Evolutionary conservation across 1,284 basidiomycete genomes (phyloP).

Genomic region (Leccinum cinnamomeum): DNA sequence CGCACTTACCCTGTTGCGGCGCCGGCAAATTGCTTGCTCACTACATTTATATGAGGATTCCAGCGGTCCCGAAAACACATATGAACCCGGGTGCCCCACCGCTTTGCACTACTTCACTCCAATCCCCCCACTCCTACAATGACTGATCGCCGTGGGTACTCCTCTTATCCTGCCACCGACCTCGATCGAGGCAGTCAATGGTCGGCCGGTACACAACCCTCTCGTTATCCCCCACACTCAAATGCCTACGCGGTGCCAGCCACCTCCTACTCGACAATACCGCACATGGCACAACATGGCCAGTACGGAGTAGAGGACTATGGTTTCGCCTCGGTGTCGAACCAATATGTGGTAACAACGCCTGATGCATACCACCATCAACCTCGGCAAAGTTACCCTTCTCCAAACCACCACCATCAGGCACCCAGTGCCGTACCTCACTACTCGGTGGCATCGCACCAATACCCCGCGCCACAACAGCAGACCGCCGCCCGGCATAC

Average conservation of each 20-base stretch:
- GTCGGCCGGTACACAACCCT: conserved; percentile 21
- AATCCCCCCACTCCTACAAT: conserved; percentile 16
- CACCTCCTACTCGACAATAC: conserved; percentile 24
- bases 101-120: conserved; percentile 3
- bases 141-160: conserved; percentile 34
- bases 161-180: conserved; percentile 20
- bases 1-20: conserved; percentile 32
- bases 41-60: conserved; percentile 27
- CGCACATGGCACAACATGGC: conserved; percentile 23
- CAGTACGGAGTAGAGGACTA: conserved; percentile 30
- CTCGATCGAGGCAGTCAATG: conserved; percentile 26
- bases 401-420: conserved; percentile 23
- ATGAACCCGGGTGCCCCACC: conserved; percentile 31
- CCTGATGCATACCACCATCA: conserved; percentile 25
- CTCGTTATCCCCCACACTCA: conserved; percentile 28
- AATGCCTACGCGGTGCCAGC: conserved; percentile 18
- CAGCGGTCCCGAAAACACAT: conserved; percentile 36
- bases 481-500: conserved; percentile 19
- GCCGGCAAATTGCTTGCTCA: conserved; percentile 34
- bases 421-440: conserved; percentile 20
- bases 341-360: conserved; percentile 24
- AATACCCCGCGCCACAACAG: conserved; percentile 28
- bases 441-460: conserved; percentile 30
- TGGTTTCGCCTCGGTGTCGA: conserved; percentile 18
- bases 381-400: conserved; percentile 33